phyloP scores from a whole-genome alignment of 176 grass and related monocot genomes.

The Phyllostachys edulis region DNA sequence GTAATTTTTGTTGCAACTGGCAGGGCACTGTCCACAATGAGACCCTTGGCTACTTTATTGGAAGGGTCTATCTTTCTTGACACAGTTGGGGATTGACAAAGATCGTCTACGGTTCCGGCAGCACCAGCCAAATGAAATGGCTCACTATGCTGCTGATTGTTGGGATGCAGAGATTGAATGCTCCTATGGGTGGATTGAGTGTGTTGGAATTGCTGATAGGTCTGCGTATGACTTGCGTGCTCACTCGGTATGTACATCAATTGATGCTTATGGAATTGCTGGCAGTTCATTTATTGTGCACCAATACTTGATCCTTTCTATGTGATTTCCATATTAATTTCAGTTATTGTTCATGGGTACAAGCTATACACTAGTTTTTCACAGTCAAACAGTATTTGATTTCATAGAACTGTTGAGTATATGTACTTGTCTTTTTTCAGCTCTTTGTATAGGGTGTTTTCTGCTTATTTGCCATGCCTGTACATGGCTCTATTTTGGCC shows the following conservation, averaged over 20 bases:
- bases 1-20: no score
- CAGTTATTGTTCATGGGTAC: no score
- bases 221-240: slow-evolving; percentile 85
- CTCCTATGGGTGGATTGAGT: slow-evolving; percentile 97
- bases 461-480: no score
- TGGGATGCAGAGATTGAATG: slow-evolving; percentile 99
- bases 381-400: not conserved
- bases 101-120: slow-evolving; percentile 83
- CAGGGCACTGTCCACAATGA: slow-evolving; percentile 91
- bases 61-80: slow-evolving; percentile 89
- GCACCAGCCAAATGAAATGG: slow-evolving; percentile 96
- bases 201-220: slow-evolving; percentile 99
- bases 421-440: no score
- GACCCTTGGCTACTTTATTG: slow-evolving; percentile 92
- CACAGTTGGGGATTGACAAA: slow-evolving; percentile 81
- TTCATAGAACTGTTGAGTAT: not conserved
- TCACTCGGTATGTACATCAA: slow-evolving; percentile 61
- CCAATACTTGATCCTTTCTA: not conserved
- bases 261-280: not conserved
- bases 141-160: slow-evolving; percentile 96
- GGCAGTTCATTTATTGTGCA: not conserved
- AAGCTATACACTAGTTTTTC: not conserved
- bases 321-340: no score
- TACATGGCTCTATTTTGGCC: no score
- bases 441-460: no score